Conservation (phyloP, 192 early-diverging fungal species). For the Mortierella alpina region DNA sequence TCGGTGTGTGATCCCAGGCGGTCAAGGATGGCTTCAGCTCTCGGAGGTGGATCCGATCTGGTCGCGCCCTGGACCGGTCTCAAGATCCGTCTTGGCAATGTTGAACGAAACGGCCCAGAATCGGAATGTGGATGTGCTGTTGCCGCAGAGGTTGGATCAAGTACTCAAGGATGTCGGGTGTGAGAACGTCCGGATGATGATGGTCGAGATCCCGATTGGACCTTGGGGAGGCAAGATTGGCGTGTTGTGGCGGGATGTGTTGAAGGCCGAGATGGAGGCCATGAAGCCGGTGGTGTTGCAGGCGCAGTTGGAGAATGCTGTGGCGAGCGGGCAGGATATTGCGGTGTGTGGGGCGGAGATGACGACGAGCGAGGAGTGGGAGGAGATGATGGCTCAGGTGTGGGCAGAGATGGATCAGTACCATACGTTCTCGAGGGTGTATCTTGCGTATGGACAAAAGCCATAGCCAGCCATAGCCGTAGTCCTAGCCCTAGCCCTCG, state of each 20-base stretch:
- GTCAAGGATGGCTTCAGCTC: slow-evolving; percentile 38
- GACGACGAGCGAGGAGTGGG: slow-evolving; percentile 53
- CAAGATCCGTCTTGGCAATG: slow-evolving; percentile 42
- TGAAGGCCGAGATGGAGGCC: slow-evolving; percentile 51
- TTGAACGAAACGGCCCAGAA: slow-evolving; percentile 49
- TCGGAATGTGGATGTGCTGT: slow-evolving; percentile 40
- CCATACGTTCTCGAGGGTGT: slow-evolving; percentile 40
- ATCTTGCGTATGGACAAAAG: slow-evolving; percentile 44
- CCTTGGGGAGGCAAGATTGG: slow-evolving; percentile 54
- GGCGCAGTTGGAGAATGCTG: slow-evolving; percentile 31
- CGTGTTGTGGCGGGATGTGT: slow-evolving; percentile 37
- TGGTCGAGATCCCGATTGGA: slow-evolving; percentile 53
- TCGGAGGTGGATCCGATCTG: slow-evolving; percentile 51
- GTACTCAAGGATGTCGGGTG: slow-evolving; percentile 38
- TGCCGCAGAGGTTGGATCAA: slow-evolving; percentile 37
- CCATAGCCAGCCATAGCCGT: not conserved
- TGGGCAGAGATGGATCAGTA: slow-evolving; percentile 54
- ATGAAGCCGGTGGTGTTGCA: slow-evolving; percentile 45
- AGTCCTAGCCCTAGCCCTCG: no score
- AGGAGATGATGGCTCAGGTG: slow-evolving; percentile 48
- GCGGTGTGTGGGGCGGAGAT: slow-evolving; percentile 51
- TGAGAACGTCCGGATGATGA: slow-evolving; percentile 52
- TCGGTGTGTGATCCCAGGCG: slow-evolving; percentile 39
- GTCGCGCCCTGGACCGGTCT: slow-evolving; percentile 35
- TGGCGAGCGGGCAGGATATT: slow-evolving; percentile 37